phyloP scores from a whole-genome alignment of 164 flowering plant genomes.

The Echeveria elegans region DNA sequence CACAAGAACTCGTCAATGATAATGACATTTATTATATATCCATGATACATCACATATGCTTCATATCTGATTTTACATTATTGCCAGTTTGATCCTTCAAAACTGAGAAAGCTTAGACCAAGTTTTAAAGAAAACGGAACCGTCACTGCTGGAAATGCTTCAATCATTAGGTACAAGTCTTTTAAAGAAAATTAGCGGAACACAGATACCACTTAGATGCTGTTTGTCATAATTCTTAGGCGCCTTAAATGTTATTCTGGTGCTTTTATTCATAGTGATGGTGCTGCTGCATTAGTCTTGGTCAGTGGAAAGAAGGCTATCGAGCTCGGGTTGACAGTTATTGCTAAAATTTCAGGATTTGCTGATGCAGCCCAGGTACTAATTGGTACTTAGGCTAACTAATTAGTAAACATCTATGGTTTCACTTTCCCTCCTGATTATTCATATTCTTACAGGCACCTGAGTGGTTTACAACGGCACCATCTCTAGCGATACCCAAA shows the following conservation, averaged over 20 bases:
- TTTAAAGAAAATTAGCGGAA: neutral
- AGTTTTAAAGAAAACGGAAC: conserved; percentile 89
- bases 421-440: neutral
- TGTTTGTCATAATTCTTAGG: neutral
- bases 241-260: neutral
- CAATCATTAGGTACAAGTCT: conserved; percentile 61
- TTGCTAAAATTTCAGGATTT: neutral
- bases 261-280: neutral
- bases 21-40: neutral
- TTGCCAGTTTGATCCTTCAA: conserved; percentile 80
- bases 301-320: neutral
- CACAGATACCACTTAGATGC: neutral
- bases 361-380: conserved; percentile 42
- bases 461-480: conserved; percentile 82
- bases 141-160: conserved; percentile 98
- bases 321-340: neutral
- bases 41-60: neutral
- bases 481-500: conserved; percentile 94
- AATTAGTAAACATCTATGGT: neutral
- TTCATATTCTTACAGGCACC: conserved; percentile 59
- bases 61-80: neutral
- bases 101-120: conserved; percentile 77
- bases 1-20: no score
- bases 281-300: neutral
- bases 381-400: neutral